Base-by-base conservation (phyloP, 441 rosid genomes). In the Eruca vesicaria region DNA sequence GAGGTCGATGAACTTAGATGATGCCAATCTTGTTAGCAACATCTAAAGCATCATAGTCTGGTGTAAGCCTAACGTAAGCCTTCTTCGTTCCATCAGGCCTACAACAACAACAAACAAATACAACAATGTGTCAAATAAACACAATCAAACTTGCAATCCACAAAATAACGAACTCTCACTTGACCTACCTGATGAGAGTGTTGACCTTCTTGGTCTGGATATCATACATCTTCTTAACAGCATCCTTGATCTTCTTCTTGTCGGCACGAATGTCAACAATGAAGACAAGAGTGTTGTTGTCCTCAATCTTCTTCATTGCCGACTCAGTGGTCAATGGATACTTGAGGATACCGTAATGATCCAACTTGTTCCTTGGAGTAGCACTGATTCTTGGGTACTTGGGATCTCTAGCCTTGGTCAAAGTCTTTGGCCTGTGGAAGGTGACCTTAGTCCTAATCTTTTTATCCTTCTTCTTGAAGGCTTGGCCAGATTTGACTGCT, bases 141-240 rank as follows among this genome's bases (percentile, higher is more conserved):
- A 61, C 0, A 18, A 67, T 5, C 61, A 19, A 60, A 60, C 60
- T 50, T 8, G 9, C 15, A 38, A 36, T 28, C 12, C 16, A 59
- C 8, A 7, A 1, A 0, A 9, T 1, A 65, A 26, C n/a, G 19
- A 19, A 16, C 20, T 15, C 16, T 45, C 50, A 14, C 15, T 45
- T 15, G 11, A 8, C 15, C 3, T 43, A 93, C 98, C 99, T 95
- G 84, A 96, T 86, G 82, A 96, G 86, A 60, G 99, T 96, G 78
- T 96, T 96, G 29, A 91, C 99, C 81, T 91, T 96, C 97, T 88
- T 91, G 32, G 97, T 82, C 76, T 91, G 96, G 62, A 96, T 93
- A n/a, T n/a, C n/a, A n/a, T n/a, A n/a, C n/a, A n/a, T n/a, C n/a
- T n/a, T n/a, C n/a, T n/a, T n/a, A n/a, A n/a, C n/a, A n/a, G n/a